Conservation (phyloP, 192 early-diverging fungal species). For the Entophlyctis luteolus region DNA sequence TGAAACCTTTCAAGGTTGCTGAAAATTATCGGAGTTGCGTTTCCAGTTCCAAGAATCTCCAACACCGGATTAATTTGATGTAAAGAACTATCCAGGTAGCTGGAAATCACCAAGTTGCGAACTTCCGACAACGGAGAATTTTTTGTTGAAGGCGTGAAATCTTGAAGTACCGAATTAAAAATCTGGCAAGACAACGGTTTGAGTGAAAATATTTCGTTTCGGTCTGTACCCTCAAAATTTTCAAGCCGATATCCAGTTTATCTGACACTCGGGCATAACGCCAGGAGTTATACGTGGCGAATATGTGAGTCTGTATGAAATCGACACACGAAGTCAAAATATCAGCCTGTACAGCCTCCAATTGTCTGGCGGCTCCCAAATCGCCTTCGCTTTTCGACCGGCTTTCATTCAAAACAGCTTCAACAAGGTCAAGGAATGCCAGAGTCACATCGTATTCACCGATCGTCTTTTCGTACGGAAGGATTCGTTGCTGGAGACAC, state of each 20-base stretch:
- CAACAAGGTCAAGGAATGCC: constrained; percentile 44
- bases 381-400: background rate
- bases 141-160: constrained; percentile 23
- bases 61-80: constrained; percentile 40
- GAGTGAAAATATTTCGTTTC: background rate
- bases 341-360: constrained; percentile 30
- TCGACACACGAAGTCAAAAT: constrained; percentile 36
- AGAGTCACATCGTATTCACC: constrained; percentile 42
- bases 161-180: constrained; percentile 40
- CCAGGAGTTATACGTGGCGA: constrained; percentile 41
- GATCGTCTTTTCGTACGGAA: constrained; percentile 37
- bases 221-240: constrained; percentile 18
- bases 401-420: constrained; percentile 24
- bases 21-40: constrained; percentile 23
- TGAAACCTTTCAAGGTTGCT: background rate
- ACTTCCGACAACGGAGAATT: constrained; percentile 10
- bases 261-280: constrained; percentile 36
- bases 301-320: constrained; percentile 44
- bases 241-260: constrained; percentile 38
- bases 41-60: constrained; percentile 34
- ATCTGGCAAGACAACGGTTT: constrained; percentile 34
- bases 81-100: constrained; percentile 35
- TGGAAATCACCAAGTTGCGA: constrained; percentile 30
- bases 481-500: constrained; percentile 43
- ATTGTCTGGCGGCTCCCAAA: background rate